These are phyloP conservation scores for Trypanosoma rangeli DNA, from an alignment of 208 protist genomes.

Conservation along the genomic window DNA sequence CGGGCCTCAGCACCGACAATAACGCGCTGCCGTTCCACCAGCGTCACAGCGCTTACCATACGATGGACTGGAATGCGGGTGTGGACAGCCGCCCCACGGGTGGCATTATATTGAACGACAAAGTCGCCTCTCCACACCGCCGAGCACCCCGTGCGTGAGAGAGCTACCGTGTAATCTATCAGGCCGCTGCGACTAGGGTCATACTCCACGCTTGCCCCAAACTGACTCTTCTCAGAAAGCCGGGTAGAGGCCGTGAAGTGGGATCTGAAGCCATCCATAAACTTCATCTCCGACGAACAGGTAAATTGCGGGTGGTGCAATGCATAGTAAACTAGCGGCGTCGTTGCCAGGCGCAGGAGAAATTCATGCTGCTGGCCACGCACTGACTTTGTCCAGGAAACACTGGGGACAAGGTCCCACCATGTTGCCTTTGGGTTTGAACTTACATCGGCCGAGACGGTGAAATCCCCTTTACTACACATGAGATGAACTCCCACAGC, in stretches of 20 bases:
- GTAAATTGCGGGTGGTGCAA: constrained; percentile 40
- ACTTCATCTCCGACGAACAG: constrained; percentile 23
- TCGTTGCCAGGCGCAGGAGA: constrained; percentile 20
- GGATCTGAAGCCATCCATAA: constrained; percentile 37
- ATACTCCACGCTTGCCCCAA: constrained; percentile 43
- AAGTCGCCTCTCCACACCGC: constrained; percentile 54
- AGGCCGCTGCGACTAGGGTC: constrained; percentile 71
- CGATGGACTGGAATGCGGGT: constrained; percentile 52
- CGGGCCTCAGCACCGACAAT: constrained; percentile 57
- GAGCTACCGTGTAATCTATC: constrained; percentile 40
- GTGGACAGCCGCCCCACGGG: constrained; percentile 43
- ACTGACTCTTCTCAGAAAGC: constrained; percentile 29
- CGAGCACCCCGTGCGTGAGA: constrained; percentile 38
- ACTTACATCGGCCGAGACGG: constrained; percentile 21
- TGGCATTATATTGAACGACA: constrained; percentile 50
- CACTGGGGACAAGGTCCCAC: constrained; percentile 38
- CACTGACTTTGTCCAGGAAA: constrained; percentile 21
- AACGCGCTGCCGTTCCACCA: constrained; percentile 52
- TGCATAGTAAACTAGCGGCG: constrained; percentile 28
- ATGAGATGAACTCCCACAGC: constrained; percentile 38
- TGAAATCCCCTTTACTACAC: constrained; percentile 25
- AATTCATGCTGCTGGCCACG: constrained; percentile 12
- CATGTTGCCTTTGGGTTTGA: constrained; percentile 31
- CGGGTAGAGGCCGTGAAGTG: constrained; percentile 46
- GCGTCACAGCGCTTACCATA: constrained; percentile 42